Base-by-base conservation (phyloP, 2,329 filamentous ascomycete genomes). In the Fusarium cyanostomum region DNA sequence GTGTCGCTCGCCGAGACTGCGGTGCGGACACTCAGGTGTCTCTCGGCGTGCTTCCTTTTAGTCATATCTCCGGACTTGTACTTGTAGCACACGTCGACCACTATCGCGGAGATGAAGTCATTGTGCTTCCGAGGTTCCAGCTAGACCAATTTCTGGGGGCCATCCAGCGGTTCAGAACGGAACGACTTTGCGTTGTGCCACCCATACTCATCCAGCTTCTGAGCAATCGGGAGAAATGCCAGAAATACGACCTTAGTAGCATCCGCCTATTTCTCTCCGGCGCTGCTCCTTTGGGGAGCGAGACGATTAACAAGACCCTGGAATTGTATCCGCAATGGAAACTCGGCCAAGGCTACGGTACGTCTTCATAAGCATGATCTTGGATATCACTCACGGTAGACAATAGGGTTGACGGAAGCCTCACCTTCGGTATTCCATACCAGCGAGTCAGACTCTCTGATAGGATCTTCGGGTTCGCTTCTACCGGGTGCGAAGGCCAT, bases 11-110 rank as follows among this genome's bases (percentile, higher is more conserved):
- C 67, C 79, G 62, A 71, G 76, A 63, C 55, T 73, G 74, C 5
- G 72, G 71, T 7, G 57, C 82, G 28, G 71, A 74, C 5, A 81
- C 75, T 1, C 77, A 83, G 52, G 74, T 84, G 8, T 78, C 75
- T 1, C 82, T 94, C 0, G 91, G 90, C 4, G 78, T 94, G 10
- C 80, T 94, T 0, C 91, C 91, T 0, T 87, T 92, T 70, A 93
- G 89, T 60, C 92, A 96, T 69, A 95, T 95, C 59, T 96, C 94
- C 73, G 87, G 86, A 3, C 79, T 95, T 16, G 86, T 92, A 3
- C 85, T 92, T 10, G 86, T 92, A 57, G 86, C 86, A 26, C 90
- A 92, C 72, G 75, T 82, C 0, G 82, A 82, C 13, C 81, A 86
- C 2, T 95, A 88, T 69, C 84, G 89, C 26, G 92, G 92, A 7